A percentile compares a stretch with the other conserved stretches of the same genome.
Conservation (phyloP, 2,329 filamentous ascomycete genomes). For the Penicillium sp. region DNA sequence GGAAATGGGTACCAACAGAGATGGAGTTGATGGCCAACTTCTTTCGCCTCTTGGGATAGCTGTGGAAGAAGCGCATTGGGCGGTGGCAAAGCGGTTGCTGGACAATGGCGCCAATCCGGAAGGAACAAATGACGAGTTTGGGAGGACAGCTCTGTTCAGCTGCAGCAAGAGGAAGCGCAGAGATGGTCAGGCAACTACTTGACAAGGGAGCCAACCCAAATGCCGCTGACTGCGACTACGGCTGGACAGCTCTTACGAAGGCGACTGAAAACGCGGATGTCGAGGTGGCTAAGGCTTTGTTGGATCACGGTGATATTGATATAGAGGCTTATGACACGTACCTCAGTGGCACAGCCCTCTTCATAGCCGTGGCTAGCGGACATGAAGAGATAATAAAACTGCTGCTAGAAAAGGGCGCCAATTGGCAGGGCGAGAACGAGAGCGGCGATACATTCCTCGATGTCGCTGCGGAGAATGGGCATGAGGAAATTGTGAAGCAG, state of each 20-base stretch:
- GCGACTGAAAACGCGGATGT: conserved; percentile 25
- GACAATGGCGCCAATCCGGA: not conserved
- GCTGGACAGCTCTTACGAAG: conserved; percentile 25
- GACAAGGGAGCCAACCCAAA: conserved; percentile 24
- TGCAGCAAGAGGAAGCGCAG: conserved; percentile 8
- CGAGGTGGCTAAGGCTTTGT: conserved; percentile 25
- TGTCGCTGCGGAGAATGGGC: not conserved
- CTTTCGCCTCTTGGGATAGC: conserved; percentile 12
- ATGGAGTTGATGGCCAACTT: conserved; percentile 18
- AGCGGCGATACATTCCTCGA: not conserved
- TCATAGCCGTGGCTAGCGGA: not conserved
- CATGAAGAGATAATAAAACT: conserved; percentile 1
- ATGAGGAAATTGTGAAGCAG: not conserved
- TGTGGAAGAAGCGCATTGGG: not conserved
- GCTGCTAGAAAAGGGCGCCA: conserved; percentile 1
- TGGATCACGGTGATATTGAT: conserved; percentile 22
- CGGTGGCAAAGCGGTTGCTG: not conserved
- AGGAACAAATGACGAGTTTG: not conserved
- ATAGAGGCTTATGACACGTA: conserved; percentile 20
- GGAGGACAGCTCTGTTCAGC: not conserved
- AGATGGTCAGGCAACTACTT: conserved; percentile 20
- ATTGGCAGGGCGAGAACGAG: not conserved
- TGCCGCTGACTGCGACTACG: conserved; percentile 15
- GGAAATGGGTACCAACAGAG: conserved; percentile 17
- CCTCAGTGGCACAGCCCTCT: not conserved